Evolutionary conservation across 2,329 filamentous ascomycete species (phyloP).

Genomic region (Cercospora brassicicola): DNA sequence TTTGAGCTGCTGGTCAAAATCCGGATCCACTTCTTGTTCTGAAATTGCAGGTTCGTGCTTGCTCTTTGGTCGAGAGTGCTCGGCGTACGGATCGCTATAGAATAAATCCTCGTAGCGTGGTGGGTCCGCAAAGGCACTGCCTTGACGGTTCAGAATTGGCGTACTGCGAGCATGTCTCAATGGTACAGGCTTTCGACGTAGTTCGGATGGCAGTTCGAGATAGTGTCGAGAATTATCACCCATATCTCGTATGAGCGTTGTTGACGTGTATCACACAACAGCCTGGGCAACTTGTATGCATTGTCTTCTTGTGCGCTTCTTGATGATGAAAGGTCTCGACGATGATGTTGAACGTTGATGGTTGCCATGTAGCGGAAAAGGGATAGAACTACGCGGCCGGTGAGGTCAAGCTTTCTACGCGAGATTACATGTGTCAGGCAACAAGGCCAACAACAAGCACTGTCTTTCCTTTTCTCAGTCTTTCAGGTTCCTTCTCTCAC

Average conservation of each 20-base stretch:
- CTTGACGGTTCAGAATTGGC: not conserved
- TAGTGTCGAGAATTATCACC: not conserved
- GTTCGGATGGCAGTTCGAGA: not conserved
- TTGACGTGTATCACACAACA: not conserved
- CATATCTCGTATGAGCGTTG: not conserved
- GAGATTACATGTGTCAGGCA: slow-evolving; percentile 8
- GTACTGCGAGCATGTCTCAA: slow-evolving; percentile 11
- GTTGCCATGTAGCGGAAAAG: not conserved
- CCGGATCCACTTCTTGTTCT: not conserved
- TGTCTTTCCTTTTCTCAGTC: not conserved
- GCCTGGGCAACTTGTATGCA: not conserved
- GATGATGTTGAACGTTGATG: not conserved
- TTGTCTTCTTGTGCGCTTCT: not conserved
- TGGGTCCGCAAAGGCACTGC: not conserved
- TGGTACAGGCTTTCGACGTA: slow-evolving; percentile 5
- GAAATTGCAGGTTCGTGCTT: not conserved
- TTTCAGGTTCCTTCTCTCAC: not conserved
- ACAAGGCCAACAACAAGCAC: not conserved
- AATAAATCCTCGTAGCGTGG: slow-evolving; percentile 7
- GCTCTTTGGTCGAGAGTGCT: not conserved
- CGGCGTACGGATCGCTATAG: not conserved
- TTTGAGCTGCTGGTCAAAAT: slow-evolving; percentile 11
- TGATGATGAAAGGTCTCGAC: not conserved
- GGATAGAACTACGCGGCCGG: not conserved
- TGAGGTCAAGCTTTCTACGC: slow-evolving; percentile 6